Evolutionary conservation across 805 yeast species (phyloP), one percentile per base, ranked within the genome.

Genomic region (Jamesozyma jinghongensis): DNA sequence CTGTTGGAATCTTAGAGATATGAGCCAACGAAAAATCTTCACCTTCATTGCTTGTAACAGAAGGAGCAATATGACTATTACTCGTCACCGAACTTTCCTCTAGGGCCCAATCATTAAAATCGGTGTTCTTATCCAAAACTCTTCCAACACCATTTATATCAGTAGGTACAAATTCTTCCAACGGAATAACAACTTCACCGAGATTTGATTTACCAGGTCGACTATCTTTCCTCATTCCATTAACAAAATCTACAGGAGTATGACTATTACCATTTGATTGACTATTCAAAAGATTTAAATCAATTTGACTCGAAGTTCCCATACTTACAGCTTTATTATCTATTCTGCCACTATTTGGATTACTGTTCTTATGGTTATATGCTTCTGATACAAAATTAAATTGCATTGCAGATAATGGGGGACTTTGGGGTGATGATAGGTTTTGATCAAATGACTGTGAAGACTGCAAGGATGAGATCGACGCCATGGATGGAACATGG

Each of bases 161-260:
- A 1, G 52, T 45, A 3, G 67, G 66, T n/a, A 60, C 50, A 41
- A 57, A 62, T 44, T 66, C 70, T 38, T 61, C 63, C 14, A 65
- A 33, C 4, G 70, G 68, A 3, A 65, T 56, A 4, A 56, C 49
- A 3, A 63, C 67, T 33, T 65, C 70, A 18, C 69, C 70, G 26
- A 61, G 64, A 25, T 65, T 54, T 14, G 55, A 38, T 37, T 35
- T 16, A 14, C 19, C n/a, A 5, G 5, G 16, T 7, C 26, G 26
- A 22, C 6, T 22, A 10, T 22, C 26, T 10, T 22, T 22, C 10
- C 26, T 22, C 10, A 10, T 6, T 22, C 10, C 26, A 22, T 29
- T 30, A 22, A 17, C 19, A 36, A 32, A n/a, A 22, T 10, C 26
- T 22, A 22, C 10, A 22, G 26, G 26, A 22, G 26, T 7, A 22